phyloP scores from a whole-genome alignment of 768 basidiomycete species.

The Cyathus striatus region DNA sequence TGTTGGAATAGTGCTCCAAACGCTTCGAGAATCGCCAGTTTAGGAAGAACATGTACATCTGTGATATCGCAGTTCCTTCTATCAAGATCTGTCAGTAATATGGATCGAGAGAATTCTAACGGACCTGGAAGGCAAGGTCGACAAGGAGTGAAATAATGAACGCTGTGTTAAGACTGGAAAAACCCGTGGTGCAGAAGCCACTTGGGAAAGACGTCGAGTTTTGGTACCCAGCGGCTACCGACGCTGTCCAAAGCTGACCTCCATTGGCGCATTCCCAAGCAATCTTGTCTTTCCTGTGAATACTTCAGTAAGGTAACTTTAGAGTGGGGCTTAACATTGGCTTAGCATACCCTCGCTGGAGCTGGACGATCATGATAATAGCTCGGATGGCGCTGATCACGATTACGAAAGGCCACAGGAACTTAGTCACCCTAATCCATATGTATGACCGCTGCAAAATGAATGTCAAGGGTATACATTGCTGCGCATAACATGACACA shows the following conservation, averaged over 20 bases:
- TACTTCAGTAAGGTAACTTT: constrained; percentile 9
- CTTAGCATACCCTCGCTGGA: constrained; percentile 58
- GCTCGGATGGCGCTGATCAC: constrained; percentile 59
- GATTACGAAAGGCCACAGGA: constrained; percentile 70
- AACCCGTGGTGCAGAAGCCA: constrained; percentile 56
- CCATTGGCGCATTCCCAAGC: constrained; percentile 72
- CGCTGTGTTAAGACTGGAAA: constrained; percentile 54
- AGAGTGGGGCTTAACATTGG: constrained; percentile 11
- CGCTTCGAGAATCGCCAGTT: constrained; percentile 70
- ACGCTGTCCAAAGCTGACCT: constrained; percentile 53
- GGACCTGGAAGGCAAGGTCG: constrained; percentile 66
- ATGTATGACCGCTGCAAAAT: constrained; percentile 58
- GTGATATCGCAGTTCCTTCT: constrained; percentile 15
- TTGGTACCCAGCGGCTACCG: constrained; percentile 34
- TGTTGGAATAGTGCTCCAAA: constrained; percentile 57
- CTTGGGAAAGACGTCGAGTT: constrained; percentile 41
- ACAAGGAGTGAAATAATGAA: constrained; percentile 60
- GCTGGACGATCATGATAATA: constrained; percentile 69
- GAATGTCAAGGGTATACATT: neutral
- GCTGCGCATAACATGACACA: neutral
- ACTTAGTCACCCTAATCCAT: constrained; percentile 59
- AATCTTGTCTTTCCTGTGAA: constrained; percentile 57
- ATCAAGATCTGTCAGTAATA: neutral
- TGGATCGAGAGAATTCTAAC: constrained; percentile 9
- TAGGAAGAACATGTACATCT: constrained; percentile 77